phyloP scores from a whole-genome alignment of 2,329 filamentous ascomycete genomes.

The Calonectria hongkongensis region DNA sequence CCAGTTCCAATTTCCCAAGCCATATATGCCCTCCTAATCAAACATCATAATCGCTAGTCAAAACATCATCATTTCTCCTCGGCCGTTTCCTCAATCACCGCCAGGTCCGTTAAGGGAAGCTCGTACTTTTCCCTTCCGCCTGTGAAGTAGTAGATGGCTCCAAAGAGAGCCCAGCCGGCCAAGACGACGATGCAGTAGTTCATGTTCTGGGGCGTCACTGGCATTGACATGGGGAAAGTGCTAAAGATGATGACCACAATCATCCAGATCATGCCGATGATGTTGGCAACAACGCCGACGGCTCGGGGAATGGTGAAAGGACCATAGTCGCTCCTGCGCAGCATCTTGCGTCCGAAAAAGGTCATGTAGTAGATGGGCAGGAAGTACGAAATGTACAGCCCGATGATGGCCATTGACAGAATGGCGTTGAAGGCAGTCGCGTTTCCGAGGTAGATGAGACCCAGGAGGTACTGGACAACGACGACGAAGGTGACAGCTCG shows the following conservation, averaged over 20 bases:
- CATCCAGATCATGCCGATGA: constrained; percentile 65
- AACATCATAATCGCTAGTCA: background rate
- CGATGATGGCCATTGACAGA: constrained; percentile 64
- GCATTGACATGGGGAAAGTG: constrained; percentile 64
- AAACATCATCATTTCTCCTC: constrained; percentile 10
- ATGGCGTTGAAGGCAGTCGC: constrained; percentile 64
- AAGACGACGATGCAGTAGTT: constrained; percentile 68
- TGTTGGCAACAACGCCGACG: constrained; percentile 61
- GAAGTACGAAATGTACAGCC: constrained; percentile 66
- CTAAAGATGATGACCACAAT: constrained; percentile 66
- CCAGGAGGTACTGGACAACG: constrained; percentile 56
- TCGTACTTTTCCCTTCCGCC: constrained; percentile 53
- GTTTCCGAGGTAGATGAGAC: constrained; percentile 65
- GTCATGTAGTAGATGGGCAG: constrained; percentile 62
- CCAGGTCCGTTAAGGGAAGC: constrained; percentile 46
- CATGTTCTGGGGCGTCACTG: constrained; percentile 65
- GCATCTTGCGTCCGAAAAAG: constrained; percentile 57
- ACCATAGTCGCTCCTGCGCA: constrained; percentile 45
- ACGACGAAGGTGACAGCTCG: constrained; percentile 53
- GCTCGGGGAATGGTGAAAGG: constrained; percentile 57
- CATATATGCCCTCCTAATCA: background rate
- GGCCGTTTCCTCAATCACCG: constrained; percentile 13
- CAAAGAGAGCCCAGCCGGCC: constrained; percentile 61
- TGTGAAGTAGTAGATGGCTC: constrained; percentile 58
- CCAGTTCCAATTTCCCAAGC: background rate